Evolutionary conservation across 2,329 filamentous ascomycete genomes (phyloP).

Genomic region (Alternaria triticina): DNA sequence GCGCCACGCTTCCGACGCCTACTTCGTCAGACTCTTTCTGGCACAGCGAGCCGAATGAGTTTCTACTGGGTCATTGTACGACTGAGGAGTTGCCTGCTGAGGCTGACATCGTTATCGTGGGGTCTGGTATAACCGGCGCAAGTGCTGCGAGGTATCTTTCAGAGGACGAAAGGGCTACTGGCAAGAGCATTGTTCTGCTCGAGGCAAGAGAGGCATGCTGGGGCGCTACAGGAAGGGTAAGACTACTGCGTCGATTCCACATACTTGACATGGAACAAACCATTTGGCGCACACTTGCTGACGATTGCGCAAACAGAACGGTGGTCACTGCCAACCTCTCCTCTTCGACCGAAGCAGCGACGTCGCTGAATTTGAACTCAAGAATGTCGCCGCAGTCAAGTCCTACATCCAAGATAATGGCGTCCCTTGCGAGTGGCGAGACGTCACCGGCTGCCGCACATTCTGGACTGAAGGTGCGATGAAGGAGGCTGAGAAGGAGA

Average conservation of each 20-base stretch:
- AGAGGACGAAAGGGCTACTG: conserved; percentile 52
- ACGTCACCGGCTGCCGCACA: conserved; percentile 67
- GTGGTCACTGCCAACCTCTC: conserved; percentile 74
- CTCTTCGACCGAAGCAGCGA: conserved; percentile 67
- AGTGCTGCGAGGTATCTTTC: conserved; percentile 70
- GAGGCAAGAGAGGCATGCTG: conserved; percentile 82
- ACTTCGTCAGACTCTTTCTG: conserved; percentile 73
- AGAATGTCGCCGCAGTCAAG: conserved; percentile 68
- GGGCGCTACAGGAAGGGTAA: conserved; percentile 81
- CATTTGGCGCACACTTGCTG: conserved; percentile 1
- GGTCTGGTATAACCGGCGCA: conserved; percentile 77
- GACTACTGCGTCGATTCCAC: conserved; percentile 28
- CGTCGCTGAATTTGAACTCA: conserved; percentile 74
- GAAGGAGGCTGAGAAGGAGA: conserved; percentile 56
- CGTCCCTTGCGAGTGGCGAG: conserved; percentile 74
- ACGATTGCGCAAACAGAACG: conserved; percentile 48
- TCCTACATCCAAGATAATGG: conserved; percentile 62
- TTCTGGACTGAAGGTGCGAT: conserved; percentile 66
- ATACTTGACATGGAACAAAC: not conserved
- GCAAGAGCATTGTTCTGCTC: conserved; percentile 69
- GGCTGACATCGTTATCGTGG: conserved; percentile 74
- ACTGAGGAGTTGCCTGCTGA: conserved; percentile 66
- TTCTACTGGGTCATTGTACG: conserved; percentile 71
- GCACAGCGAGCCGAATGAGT: conserved; percentile 70
- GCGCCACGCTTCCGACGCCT: conserved; percentile 61